phyloP scores from a whole-genome alignment of 179 eudicot species.

The Sideroxylon spinosum region DNA sequence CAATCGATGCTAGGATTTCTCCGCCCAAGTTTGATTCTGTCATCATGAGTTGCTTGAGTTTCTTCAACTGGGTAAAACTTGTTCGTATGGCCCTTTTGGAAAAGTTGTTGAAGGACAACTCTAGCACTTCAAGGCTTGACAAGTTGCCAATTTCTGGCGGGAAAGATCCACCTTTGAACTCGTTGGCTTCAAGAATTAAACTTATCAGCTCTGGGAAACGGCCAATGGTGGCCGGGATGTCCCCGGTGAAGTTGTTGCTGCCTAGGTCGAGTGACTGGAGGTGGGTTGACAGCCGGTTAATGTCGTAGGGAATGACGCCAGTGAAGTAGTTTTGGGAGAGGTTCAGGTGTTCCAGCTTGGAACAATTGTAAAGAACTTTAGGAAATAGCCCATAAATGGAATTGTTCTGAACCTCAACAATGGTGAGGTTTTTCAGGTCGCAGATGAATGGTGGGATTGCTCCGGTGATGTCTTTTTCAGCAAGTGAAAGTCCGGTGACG shows the following conservation, averaged over 20 bases:
- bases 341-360: constrained; percentile 39
- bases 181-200: constrained; percentile 30
- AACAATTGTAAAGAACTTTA: constrained; percentile 38
- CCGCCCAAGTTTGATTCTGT: constrained; percentile 35
- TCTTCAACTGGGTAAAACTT: constrained; percentile 42
- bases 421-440: constrained; percentile 39
- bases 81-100: constrained; percentile 35
- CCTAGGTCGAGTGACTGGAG: constrained; percentile 42
- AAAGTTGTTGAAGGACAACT: constrained; percentile 36
- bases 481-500: constrained; percentile 42
- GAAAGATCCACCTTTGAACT: constrained; percentile 47
- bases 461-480: constrained; percentile 19
- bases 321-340: constrained; percentile 48
- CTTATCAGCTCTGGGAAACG: constrained; percentile 31
- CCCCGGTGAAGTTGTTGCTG: constrained; percentile 60
- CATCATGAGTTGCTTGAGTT: constrained; percentile 42
- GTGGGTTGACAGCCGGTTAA: constrained; percentile 34
- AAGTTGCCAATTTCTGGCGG: constrained; percentile 62
- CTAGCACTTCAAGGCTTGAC: constrained; percentile 17
- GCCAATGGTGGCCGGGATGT: constrained; percentile 56
- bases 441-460: constrained; percentile 53
- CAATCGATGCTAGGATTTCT: constrained; percentile 25
- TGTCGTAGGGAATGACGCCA: constrained; percentile 51
- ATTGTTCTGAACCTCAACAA: constrained; percentile 42
- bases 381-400: constrained; percentile 46